Evolutionary conservation across 805 yeast genomes (phyloP).

Genomic region (Torulaspora franciscae): DNA sequence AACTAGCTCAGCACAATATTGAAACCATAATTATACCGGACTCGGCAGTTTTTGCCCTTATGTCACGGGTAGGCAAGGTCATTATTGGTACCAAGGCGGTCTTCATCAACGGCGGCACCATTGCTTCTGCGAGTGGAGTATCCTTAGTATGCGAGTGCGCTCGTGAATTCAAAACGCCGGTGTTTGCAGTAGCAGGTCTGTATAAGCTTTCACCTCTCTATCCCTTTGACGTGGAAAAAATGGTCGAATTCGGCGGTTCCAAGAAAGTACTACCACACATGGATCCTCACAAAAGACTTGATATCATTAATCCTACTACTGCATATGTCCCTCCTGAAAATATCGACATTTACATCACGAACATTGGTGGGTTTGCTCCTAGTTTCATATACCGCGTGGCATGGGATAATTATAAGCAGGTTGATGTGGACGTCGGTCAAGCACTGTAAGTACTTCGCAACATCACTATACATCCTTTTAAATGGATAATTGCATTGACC

Average conservation of each 20-base stretch:
- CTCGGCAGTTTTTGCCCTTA: conserved; percentile 85
- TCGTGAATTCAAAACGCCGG: conserved; percentile 91
- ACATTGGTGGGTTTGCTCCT: conserved; percentile 95
- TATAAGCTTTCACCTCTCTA: conserved; percentile 90
- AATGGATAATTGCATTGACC: conserved; percentile 1
- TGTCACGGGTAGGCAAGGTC: conserved; percentile 96
- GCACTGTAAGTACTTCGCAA: conserved; percentile 4
- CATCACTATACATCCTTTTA: not conserved
- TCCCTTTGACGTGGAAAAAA: conserved; percentile 78
- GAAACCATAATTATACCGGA: conserved; percentile 92
- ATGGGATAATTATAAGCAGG: conserved; percentile 84
- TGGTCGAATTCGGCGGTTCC: conserved; percentile 88
- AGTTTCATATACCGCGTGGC: conserved; percentile 93
- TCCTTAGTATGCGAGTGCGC: conserved; percentile 95
- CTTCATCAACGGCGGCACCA: conserved; percentile 93
- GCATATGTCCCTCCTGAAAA: conserved; percentile 93
- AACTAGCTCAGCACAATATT: conserved; percentile 76
- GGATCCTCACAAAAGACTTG: conserved; percentile 52
- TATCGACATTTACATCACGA: conserved; percentile 90
- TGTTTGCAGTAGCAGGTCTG: conserved; percentile 88
- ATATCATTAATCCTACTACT: conserved; percentile 69
- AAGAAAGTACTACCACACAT: conserved; percentile 43
- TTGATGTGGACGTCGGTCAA: conserved; percentile 58
- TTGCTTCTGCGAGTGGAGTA: conserved; percentile 82
- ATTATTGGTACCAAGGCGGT: conserved; percentile 89